A percentile compares a stretch with the other conserved stretches of the same genome.
Evolutionary conservation across 2,329 filamentous ascomycete species (phyloP).

Genomic region (Beauveria sp.): DNA sequence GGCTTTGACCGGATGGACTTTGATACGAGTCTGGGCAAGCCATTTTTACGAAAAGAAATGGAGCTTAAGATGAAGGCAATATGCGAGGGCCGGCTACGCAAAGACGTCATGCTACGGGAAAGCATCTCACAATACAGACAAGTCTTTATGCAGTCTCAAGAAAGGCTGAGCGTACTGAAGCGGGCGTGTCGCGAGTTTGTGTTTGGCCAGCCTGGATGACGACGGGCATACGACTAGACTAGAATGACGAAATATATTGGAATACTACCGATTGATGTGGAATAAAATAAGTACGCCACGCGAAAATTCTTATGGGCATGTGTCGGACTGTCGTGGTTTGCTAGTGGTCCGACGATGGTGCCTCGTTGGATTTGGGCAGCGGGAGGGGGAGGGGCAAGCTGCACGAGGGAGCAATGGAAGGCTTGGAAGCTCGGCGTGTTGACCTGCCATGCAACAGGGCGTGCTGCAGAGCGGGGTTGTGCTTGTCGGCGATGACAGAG

Average conservation of each 20-base stretch:
- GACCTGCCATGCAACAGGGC: background rate
- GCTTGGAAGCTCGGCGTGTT: background rate
- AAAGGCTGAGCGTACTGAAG: constrained; percentile 58
- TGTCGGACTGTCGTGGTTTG: background rate
- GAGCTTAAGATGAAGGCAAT: constrained; percentile 95
- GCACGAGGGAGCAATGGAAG: background rate
- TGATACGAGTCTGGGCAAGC: constrained; percentile 88
- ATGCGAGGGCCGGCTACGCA: constrained; percentile 75
- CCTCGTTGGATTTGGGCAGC: background rate
- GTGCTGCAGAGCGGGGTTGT: constrained; percentile 1
- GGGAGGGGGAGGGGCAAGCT: background rate
- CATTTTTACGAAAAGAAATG: constrained; percentile 96
- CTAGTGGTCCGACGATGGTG: background rate
- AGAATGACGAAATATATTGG: background rate
- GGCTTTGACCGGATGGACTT: constrained; percentile 93
- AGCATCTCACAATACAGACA: constrained; percentile 80
- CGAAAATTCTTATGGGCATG: background rate
- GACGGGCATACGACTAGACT: background rate
- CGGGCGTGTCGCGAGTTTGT: constrained; percentile 34
- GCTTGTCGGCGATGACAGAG: background rate
- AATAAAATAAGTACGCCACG: background rate
- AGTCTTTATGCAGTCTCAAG: constrained; percentile 75
- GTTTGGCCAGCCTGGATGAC: constrained; percentile 17
- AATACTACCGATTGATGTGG: background rate
- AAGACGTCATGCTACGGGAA: constrained; percentile 67